Evolutionary conservation across 805 yeast genomes (phyloP).

Genomic region (Candida mattraensis): DNA sequence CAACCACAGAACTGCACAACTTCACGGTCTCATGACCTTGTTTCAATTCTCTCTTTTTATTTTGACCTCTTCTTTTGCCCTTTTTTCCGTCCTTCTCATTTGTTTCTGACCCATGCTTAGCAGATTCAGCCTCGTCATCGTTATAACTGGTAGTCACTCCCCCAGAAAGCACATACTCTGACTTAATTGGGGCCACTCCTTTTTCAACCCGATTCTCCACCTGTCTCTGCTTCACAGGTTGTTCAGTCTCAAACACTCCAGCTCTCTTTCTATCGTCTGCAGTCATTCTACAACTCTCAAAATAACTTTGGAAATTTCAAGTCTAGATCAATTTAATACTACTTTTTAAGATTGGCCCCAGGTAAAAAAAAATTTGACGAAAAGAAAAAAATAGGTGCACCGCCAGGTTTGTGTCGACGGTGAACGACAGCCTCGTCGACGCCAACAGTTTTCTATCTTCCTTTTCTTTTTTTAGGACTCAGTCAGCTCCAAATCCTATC

Average conservation of each 20-base stretch:
- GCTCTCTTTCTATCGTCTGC: conserved; percentile 8
- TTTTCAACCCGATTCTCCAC: conserved; percentile 32
- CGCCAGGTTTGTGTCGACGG: no score
- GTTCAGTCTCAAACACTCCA: no score
- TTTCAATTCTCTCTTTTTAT: conserved; percentile 58
- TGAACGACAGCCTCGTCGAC: no score
- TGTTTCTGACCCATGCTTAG: conserved; percentile 38
- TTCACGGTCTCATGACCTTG: conserved; percentile 65
- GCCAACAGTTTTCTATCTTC: no score
- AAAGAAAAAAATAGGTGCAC: conserved; percentile 1
- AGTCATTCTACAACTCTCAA: no score
- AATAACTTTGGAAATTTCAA: no score
- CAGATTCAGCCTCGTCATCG: conserved; percentile 50
- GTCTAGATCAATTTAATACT: no score
- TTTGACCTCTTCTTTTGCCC: conserved; percentile 43
- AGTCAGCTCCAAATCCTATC: no score
- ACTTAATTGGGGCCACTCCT: conserved; percentile 77
- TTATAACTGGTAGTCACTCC: conserved; percentile 26
- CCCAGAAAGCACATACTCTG: conserved; percentile 55
- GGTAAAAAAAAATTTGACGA: conserved; percentile 8
- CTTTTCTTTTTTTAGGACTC: no score
- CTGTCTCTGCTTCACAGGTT: conserved; percentile 2
- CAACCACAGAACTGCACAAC: conserved; percentile 63
- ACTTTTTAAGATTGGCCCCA: no score
- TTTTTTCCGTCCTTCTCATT: conserved; percentile 33